Evolutionary conservation across 306 rosid genomes (phyloP).

Genomic region (Senna tora): DNA sequence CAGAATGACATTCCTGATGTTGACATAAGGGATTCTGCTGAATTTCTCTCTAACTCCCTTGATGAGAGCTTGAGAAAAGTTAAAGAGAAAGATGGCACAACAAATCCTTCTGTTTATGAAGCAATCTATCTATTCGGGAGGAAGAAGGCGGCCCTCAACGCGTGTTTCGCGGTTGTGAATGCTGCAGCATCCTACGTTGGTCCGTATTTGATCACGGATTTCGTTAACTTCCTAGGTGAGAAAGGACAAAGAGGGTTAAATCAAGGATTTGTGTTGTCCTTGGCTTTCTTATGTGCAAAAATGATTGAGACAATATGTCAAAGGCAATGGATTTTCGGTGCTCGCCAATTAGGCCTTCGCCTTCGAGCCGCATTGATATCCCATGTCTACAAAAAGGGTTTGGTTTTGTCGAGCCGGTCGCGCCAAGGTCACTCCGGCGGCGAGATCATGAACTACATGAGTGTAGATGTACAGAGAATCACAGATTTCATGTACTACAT

Average conservation of each 20-base stretch:
- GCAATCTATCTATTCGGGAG: constrained; percentile 68
- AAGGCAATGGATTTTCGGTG: constrained; percentile 96
- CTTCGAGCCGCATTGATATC: constrained; percentile 84
- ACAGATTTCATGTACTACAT: constrained; percentile 85
- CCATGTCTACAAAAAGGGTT: constrained; percentile 77
- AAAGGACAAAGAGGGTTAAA: constrained; percentile 56
- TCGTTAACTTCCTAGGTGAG: constrained; percentile 63
- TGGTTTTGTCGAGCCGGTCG: constrained; percentile 65
- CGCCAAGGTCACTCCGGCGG: constrained; percentile 84
- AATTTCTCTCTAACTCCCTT: constrained; percentile 54
- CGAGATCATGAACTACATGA: constrained; percentile 93
- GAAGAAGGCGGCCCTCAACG: constrained; percentile 82
- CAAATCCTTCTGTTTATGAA: constrained; percentile 70
- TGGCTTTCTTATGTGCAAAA: constrained; percentile 75
- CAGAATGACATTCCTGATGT: constrained; percentile 71
- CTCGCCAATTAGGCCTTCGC: constrained; percentile 88
- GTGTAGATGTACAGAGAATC: constrained; percentile 93
- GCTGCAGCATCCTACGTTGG: constrained; percentile 94
- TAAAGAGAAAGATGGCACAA: constrained; percentile 59
- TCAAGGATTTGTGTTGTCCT: constrained; percentile 72
- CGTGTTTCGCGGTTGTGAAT: constrained; percentile 60
- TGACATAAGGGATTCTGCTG: constrained; percentile 72
- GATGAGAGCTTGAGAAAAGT: constrained; percentile 59
- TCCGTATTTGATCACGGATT: constrained; percentile 86
- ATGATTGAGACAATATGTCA: constrained; percentile 80